phyloP scores from a whole-genome alignment of 352 stramenopile species.

The Phytophthora palmivora region DNA sequence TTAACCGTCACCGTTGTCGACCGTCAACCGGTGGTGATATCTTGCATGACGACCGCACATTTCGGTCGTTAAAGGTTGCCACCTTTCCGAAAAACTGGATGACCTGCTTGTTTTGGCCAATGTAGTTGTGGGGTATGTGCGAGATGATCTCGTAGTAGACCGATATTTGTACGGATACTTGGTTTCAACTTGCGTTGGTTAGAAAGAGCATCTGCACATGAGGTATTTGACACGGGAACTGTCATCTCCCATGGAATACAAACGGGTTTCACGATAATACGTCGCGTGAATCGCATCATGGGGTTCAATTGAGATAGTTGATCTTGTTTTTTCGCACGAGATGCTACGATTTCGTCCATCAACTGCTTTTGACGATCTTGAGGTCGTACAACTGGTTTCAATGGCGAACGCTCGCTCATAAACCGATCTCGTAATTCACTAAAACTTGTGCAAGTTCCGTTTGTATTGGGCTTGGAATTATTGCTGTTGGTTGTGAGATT shows the following conservation, averaged over 20 bases:
- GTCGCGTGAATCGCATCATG: constrained; percentile 48
- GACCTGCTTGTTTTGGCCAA: constrained; percentile 59
- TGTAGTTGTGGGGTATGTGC: constrained; percentile 58
- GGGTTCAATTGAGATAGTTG: constrained; percentile 9
- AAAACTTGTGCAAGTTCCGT: constrained; percentile 30
- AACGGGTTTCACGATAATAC: constrained; percentile 56
- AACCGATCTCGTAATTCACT: constrained; percentile 34
- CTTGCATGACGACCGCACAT: constrained; percentile 17
- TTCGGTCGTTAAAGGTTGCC: constrained; percentile 7
- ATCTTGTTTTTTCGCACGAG: constrained; percentile 22
- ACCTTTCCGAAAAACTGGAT: constrained; percentile 26
- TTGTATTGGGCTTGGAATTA: constrained; percentile 9
- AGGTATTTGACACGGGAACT: constrained; percentile 39
- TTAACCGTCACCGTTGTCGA: constrained; percentile 18
- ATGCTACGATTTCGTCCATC: constrained; percentile 26
- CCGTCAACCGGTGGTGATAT: constrained; percentile 9
- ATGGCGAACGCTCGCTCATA: constrained; percentile 36
- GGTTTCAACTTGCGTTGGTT: constrained; percentile 70
- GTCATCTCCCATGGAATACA: constrained; percentile 79
- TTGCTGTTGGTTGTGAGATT: constrained; percentile 16
- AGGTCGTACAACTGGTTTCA: constrained; percentile 32
- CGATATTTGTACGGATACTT: constrained; percentile 62
- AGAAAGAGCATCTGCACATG: constrained; percentile 29
- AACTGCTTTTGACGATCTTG: constrained; percentile 37
- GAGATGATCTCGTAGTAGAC: constrained; percentile 65